Conservation (phyloP, 345 rosid genomes). For the Barbarea vulgaris region DNA sequence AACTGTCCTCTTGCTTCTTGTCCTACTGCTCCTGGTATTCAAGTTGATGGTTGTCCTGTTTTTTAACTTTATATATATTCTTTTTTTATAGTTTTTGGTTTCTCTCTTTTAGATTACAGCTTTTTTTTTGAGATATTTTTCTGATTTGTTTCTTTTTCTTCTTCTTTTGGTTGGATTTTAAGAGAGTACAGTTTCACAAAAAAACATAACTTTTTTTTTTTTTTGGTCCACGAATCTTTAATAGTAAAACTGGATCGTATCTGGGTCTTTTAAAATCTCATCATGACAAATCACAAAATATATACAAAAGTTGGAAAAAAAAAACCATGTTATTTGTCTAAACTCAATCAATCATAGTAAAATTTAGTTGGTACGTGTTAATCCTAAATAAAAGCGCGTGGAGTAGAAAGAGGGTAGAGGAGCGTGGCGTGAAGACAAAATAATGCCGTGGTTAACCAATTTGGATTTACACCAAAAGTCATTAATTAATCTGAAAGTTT, state of each 20-base stretch:
- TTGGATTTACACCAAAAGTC: slow-evolving; percentile 17
- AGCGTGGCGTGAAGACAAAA: slow-evolving; percentile 6
- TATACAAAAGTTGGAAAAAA: not conserved
- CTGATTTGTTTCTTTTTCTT: not conserved
- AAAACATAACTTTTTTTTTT: not conserved
- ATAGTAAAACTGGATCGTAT: not conserved
- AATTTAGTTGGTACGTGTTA: too few relatives aligned
- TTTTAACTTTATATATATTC: slow-evolving; percentile 17
- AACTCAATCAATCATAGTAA: too few relatives aligned
- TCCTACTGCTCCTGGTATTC: slow-evolving; percentile 58
- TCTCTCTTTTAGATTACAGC: not conserved
- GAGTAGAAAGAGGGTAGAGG: not conserved
- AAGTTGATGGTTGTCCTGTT: slow-evolving; percentile 54
- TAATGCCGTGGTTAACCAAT: slow-evolving; percentile 16
- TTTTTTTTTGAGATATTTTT: not conserved
- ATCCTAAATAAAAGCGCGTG: slow-evolving; percentile 7
- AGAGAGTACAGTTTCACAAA: not conserved
- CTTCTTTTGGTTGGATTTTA: not conserved
- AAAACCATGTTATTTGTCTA: too few relatives aligned
- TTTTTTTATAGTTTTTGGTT: not conserved
- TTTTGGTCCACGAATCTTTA: not conserved
- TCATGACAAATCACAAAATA: not conserved
- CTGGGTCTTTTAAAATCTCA: not conserved
- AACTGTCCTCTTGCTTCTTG: slow-evolving; percentile 55
- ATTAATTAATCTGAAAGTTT: slow-evolving; percentile 20